These are phyloP conservation scores for Debaryomycetaceae sp. DNA, from an alignment of 1,139 yeast species.

Conservation along the genomic window DNA sequence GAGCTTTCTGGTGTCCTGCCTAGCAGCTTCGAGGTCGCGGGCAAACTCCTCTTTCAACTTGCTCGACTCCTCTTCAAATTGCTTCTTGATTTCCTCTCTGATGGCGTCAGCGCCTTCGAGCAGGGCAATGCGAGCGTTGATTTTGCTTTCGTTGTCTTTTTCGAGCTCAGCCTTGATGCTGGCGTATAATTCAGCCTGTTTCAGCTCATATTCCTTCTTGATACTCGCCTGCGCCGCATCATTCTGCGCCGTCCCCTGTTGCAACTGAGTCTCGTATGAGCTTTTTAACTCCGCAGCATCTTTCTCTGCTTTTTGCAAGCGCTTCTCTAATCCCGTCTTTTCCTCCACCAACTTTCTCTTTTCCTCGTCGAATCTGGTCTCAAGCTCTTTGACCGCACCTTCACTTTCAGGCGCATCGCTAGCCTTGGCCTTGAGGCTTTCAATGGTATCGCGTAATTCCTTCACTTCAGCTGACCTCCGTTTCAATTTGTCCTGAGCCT, in stretches of 20 bases:
- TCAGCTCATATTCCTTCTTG: conserved; percentile 11
- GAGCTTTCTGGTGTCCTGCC: conserved; percentile 24
- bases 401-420: conserved; percentile 8
- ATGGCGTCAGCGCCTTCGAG: conserved; percentile 12
- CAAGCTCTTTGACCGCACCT: conserved; percentile 9
- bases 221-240: conserved; percentile 12
- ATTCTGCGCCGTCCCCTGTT: conserved; percentile 1
- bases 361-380: conserved; percentile 10
- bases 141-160: conserved; percentile 9
- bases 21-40: conserved; percentile 28
- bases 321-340: conserved; percentile 8
- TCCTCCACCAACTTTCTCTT: conserved; percentile 9
- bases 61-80: conserved; percentile 20
- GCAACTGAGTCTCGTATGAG: conserved; percentile 8
- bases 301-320: conserved; percentile 8
- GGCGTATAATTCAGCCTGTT: conserved; percentile 12
- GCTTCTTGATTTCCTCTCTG: conserved; percentile 11
- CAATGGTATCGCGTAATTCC: conserved; percentile 21
- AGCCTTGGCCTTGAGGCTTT: conserved; percentile 19
- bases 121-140: conserved; percentile 6
- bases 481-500: conserved; percentile 10
- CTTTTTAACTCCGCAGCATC: conserved; percentile 7
- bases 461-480: conserved; percentile 11
- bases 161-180: conserved; percentile 6
- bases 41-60: conserved; percentile 25